Percentiles rank a stretch among this genome's conserved stretches.
phyloP scores from a whole-genome alignment of 2,329 filamentous ascomycete species.

The Ceratocystis colombiana region DNA sequence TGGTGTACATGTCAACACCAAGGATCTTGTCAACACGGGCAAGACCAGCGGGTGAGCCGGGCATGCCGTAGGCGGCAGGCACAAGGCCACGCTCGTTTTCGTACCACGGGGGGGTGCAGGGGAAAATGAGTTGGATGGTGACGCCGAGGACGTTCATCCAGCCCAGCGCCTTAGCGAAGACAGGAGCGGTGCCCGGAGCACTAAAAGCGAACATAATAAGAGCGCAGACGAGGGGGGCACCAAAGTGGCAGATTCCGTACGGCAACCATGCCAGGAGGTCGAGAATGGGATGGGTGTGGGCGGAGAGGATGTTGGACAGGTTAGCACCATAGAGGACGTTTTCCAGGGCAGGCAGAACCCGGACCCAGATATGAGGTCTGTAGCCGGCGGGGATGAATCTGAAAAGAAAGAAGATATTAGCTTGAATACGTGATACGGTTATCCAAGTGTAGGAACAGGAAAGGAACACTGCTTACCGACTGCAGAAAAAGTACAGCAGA shows the following conservation, averaged over 20 bases:
- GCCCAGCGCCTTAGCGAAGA: slow-evolving; percentile 78
- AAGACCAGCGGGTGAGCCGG: slow-evolving; percentile 78
- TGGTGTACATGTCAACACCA: slow-evolving; percentile 85
- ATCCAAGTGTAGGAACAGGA: not conserved
- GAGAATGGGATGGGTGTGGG: slow-evolving; percentile 71
- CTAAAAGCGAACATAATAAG: slow-evolving; percentile 76
- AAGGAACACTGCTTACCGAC: slow-evolving; percentile 56
- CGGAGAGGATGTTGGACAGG: slow-evolving; percentile 87
- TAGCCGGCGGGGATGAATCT: slow-evolving; percentile 86
- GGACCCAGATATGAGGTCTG: slow-evolving; percentile 89
- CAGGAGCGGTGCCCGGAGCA: slow-evolving; percentile 71
- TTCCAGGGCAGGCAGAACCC: slow-evolving; percentile 84
- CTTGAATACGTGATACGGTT: not conserved
- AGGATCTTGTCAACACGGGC: slow-evolving; percentile 83
- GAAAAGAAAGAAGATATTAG: slow-evolving; percentile 15
- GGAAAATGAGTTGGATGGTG: slow-evolving; percentile 78
- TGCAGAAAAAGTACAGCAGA: slow-evolving; percentile 84
- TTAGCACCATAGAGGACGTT: slow-evolving; percentile 96
- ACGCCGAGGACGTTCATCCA: slow-evolving; percentile 88
- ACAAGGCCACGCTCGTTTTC: slow-evolving; percentile 86
- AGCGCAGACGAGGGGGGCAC: slow-evolving; percentile 69
- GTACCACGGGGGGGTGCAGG: slow-evolving; percentile 94
- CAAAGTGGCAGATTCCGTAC: slow-evolving; percentile 86
- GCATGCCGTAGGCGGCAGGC: slow-evolving; percentile 85
- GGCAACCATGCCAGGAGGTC: slow-evolving; percentile 89